Evolutionary conservation across 495 filamentous ascomycete genomes (phyloP), one percentile per base, ranked within the genome.

Genomic region (Penicillium chermesinum): DNA sequence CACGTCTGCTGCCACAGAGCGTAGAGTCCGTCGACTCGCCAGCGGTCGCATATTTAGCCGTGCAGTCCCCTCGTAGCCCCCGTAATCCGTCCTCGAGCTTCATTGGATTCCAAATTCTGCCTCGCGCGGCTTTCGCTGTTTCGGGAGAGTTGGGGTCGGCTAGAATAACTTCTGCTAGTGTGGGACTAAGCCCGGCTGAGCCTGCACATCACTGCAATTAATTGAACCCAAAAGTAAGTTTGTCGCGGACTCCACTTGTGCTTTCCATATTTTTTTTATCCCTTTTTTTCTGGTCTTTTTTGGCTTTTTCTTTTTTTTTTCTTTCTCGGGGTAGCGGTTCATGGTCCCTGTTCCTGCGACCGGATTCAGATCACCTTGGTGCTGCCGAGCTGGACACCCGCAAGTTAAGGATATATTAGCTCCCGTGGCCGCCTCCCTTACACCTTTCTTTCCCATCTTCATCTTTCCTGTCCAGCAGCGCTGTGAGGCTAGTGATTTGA

Each of bases 391-490:
- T 20, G 9, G 27, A 16, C 14, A n/a, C 13, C 4, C 12, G n/a
- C n/a, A 13, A 15, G 16, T 19, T 44, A 46, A 39, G 40, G 39
- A 19, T 62, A 62, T 62, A 59, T 44, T 52, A 62, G 40, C 46
- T 51, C 20, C 36, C 38, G 32, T 38, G 36, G 22, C n/a, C 43
- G 30, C 57, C 44, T 53, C 48, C 38, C 40, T 33, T 47, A 38
- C 18, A 19, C 7, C 15, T 55, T 54, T 45, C 40, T 54, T 52
- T 53, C 44, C 52, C 51, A 57, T 61, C 50, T 52, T 46, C 52
- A 47, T 57, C 56, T 14, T 36, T n/a, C 47, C 50, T 46, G 44
- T 53, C 53, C 58, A 68, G 61, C 65, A 57, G 67, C 58, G 65
- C 62, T 69, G 62, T 53, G 41, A 33, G 49, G 62, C 56, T 51